phyloP scores from a whole-genome alignment of 768 basidiomycete genomes.

The Tremella yokohamensis region DNA sequence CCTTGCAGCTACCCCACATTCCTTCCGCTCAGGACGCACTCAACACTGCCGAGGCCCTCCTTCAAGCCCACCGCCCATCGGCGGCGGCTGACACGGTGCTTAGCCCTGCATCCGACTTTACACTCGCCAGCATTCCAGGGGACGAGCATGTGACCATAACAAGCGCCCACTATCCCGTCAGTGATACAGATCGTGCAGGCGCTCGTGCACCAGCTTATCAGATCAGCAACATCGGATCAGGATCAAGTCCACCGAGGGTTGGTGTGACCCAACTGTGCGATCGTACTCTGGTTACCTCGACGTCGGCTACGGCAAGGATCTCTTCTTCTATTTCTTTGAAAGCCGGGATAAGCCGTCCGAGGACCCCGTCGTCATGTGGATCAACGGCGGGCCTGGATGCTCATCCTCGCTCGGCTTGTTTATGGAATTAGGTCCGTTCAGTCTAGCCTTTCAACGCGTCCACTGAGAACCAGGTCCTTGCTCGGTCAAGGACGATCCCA shows the following conservation, averaged over 20 bases:
- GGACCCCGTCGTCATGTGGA: conserved; percentile 52
- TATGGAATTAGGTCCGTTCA: conserved; percentile 62
- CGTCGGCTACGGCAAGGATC: conserved; percentile 45
- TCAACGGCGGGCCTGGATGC: conserved; percentile 59
- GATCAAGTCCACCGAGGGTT: conserved; percentile 53
- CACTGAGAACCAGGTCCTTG: conserved; percentile 62
- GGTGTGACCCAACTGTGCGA: conserved; percentile 55
- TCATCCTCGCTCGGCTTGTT: conserved; percentile 63
- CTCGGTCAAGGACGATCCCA: conserved; percentile 54
- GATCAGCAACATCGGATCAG: conserved; percentile 47
- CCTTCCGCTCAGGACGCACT: conserved; percentile 32
- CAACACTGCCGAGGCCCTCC: conserved; percentile 25
- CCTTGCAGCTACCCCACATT: conserved; percentile 36
- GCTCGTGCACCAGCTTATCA: background rate
- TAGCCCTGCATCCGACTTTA: conserved; percentile 33
- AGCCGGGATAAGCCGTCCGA: conserved; percentile 55
- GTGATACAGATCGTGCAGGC: conserved; percentile 1
- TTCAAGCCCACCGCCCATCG: conserved; percentile 12
- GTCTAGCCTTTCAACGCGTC: conserved; percentile 32
- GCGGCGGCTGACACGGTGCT: conserved; percentile 18
- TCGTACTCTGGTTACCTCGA: conserved; percentile 50
- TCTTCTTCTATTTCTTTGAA: conserved; percentile 70
- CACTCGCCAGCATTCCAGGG: conserved; percentile 18
- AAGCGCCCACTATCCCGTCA: conserved; percentile 31
- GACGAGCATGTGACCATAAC: conserved; percentile 37